A percentile compares a stretch with the other conserved stretches of the same genome.
Conservation (phyloP, 2,329 filamentous ascomycete genomes). For the Drechslerella coelobrocha region DNA sequence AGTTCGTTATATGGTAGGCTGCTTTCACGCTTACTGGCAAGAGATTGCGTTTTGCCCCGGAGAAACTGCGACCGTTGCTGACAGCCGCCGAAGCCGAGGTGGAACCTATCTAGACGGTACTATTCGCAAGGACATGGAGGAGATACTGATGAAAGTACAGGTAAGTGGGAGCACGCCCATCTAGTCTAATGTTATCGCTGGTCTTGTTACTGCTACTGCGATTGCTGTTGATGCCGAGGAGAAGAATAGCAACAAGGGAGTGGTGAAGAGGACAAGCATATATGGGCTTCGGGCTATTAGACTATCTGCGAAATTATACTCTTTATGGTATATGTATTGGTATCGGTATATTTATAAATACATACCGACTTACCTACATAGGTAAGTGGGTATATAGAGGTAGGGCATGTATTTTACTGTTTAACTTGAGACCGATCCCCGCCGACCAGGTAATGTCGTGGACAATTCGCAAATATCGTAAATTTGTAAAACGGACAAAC, state of each 20-base stretch:
- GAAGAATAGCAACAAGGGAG: neutral
- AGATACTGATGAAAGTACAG: constrained; percentile 6
- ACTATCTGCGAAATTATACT: constrained; percentile 63
- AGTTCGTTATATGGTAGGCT: neutral
- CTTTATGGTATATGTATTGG: neutral
- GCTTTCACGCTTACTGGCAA: neutral
- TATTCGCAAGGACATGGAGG: constrained; percentile 29
- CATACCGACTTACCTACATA: too few relatives aligned
- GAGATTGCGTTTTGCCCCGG: neutral
- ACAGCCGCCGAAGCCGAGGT: constrained; percentile 20
- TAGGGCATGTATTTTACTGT: too few relatives aligned
- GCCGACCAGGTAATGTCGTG: too few relatives aligned
- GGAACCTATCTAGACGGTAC: constrained; percentile 14
- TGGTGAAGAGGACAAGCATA: constrained; percentile 62
- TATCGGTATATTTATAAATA: too few relatives aligned
- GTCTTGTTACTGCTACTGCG: neutral
- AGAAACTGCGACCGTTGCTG: constrained; percentile 14
- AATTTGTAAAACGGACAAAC: neutral
- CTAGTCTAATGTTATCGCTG: neutral
- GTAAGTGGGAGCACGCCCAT: neutral
- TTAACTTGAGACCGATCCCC: too few relatives aligned
- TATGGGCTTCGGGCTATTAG: constrained; percentile 80
- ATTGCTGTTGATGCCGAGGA: neutral
- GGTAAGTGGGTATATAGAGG: too few relatives aligned
- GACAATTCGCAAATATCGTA: too few relatives aligned